phyloP scores from a whole-genome alignment of 2,329 filamentous ascomycete genomes.

The Pezicula carpinea region DNA sequence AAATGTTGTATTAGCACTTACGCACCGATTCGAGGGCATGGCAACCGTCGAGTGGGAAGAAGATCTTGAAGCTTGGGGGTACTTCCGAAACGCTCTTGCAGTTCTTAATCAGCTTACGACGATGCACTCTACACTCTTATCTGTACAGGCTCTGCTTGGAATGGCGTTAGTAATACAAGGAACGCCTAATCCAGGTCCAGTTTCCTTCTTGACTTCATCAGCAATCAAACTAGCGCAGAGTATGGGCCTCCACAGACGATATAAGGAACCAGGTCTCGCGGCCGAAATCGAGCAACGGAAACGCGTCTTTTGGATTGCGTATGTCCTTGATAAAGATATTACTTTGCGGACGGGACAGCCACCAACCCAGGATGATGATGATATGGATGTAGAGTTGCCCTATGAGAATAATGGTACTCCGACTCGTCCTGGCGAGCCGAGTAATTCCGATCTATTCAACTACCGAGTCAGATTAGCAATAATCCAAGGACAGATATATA shows the following conservation, averaged over 20 bases:
- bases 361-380: constrained; percentile 58
- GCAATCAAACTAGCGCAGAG: constrained; percentile 23
- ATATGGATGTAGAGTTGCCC: constrained; percentile 30
- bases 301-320: constrained; percentile 62
- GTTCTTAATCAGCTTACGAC: constrained; percentile 11
- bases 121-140: constrained; percentile 7
- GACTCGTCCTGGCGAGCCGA: background rate
- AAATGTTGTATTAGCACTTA: constrained; percentile 22
- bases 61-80: constrained; percentile 14
- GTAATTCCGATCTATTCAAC: constrained; percentile 13
- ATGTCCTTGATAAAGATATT: constrained; percentile 61
- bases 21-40: constrained; percentile 11
- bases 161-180: constrained; percentile 22
- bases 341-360: constrained; percentile 56
- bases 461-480: constrained; percentile 13
- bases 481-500: constrained; percentile 24
- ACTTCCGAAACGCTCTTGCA: constrained; percentile 16
- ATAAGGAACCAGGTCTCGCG: constrained; percentile 5
- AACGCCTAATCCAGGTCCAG: constrained; percentile 17
- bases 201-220: constrained; percentile 14
- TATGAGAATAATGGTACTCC: background rate
- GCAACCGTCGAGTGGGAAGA: constrained; percentile 2
- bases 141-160: constrained; percentile 23
- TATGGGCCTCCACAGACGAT: constrained; percentile 18
- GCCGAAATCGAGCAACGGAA: constrained; percentile 34